These are phyloP conservation scores for Colletotrichum lini DNA, from an alignment of 2,329 filamentous ascomycete genomes.

Conservation along the genomic window DNA sequence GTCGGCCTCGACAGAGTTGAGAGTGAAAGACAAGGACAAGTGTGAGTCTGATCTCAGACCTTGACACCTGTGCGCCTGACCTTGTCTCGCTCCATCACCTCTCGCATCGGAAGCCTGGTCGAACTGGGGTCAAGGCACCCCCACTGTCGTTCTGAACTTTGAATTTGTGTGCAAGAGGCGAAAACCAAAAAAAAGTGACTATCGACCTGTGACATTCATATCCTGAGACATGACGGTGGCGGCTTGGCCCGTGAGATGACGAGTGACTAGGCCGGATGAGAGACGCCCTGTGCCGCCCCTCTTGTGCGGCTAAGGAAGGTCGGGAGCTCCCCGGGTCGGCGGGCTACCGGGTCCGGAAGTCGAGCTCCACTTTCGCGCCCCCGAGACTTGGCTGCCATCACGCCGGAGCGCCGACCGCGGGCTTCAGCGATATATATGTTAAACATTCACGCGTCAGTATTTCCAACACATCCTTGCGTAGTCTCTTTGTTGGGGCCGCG, in stretches of 20 bases:
- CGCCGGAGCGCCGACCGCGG: neutral
- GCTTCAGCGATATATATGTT: too few relatives aligned
- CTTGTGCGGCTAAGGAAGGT: neutral
- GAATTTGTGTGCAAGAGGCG: constrained; percentile 25
- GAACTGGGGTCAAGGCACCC: constrained; percentile 25
- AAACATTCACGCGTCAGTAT: neutral
- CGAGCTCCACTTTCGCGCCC: neutral
- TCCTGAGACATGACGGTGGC: constrained; percentile 12
- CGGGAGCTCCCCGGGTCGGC: constrained; percentile 7
- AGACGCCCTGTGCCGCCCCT: constrained; percentile 25
- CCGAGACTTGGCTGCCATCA: neutral
- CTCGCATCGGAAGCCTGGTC: constrained; percentile 36
- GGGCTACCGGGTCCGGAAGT: constrained; percentile 1
- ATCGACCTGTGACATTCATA: constrained; percentile 20
- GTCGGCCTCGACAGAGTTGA: neutral
- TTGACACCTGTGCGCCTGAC: constrained; percentile 9
- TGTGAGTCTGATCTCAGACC: constrained; percentile 29
- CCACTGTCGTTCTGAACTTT: constrained; percentile 37
- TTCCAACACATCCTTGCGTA: neutral
- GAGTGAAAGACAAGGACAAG: neutral
- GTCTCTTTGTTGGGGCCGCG: neutral
- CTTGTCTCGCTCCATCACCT: neutral
- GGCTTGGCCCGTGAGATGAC: constrained; percentile 26
- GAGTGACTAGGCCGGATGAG: constrained; percentile 32
- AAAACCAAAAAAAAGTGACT: constrained; percentile 19